phyloP scores from a whole-genome alignment of 306 rosid genomes.

The Vicia sativa region DNA sequence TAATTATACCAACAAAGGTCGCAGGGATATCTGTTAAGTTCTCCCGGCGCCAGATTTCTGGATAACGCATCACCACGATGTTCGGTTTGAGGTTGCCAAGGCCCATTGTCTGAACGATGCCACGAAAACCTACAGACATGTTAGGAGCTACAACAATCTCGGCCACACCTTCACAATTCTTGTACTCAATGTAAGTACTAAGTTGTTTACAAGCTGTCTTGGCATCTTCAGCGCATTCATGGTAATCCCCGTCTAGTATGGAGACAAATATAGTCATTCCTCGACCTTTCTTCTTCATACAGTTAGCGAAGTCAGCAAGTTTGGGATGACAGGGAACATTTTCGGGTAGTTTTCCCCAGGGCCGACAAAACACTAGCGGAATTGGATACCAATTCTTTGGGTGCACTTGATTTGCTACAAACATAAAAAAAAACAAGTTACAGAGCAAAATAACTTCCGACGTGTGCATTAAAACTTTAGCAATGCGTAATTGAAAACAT shows the following conservation, averaged over 20 bases:
- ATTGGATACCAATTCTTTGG: constrained; percentile 99
- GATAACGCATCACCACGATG: constrained; percentile 97
- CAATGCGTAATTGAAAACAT: constrained; percentile 3
- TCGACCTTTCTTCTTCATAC: constrained; percentile 98
- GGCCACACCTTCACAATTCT: constrained; percentile 98
- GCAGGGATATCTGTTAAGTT: constrained; percentile 90
- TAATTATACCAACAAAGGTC: constrained; percentile 88
- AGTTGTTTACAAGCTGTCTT: constrained; percentile 94
- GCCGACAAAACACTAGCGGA: constrained; percentile 94
- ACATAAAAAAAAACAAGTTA: constrained; percentile 28
- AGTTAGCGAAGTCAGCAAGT: constrained; percentile 98
- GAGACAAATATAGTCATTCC: constrained; percentile 98
- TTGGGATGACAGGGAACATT: constrained; percentile 99
- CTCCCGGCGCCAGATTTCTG: constrained; percentile 99
- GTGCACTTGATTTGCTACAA: constrained; percentile 95
- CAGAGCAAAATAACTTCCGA: constrained; percentile 20
- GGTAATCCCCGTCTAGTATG: constrained; percentile 94
- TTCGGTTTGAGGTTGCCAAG: constrained; percentile 98
- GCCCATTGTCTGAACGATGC: constrained; percentile 98
- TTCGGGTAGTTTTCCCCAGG: constrained; percentile 99
- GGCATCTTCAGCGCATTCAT: constrained; percentile 93
- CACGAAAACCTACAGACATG: constrained; percentile 94
- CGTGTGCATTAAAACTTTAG: background rate
- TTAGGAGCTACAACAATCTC: constrained; percentile 97
- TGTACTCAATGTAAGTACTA: constrained; percentile 86